phyloP scores from a whole-genome alignment of 768 basidiomycete genomes.

The Mycena vitilis region DNA sequence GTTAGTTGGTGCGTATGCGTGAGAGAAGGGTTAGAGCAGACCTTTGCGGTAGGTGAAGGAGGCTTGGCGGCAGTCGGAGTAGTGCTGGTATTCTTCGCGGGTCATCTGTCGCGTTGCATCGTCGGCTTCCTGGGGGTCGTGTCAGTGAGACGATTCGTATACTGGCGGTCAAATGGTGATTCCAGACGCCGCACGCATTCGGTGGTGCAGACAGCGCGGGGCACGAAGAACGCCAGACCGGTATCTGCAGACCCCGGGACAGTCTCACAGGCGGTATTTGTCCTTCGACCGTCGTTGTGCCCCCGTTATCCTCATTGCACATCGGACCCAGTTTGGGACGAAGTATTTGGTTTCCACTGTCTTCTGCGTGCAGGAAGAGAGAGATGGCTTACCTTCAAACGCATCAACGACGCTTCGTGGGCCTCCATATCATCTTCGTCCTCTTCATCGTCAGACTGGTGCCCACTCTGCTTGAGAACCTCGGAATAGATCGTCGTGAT shows the following conservation, averaged over 20 bases:
- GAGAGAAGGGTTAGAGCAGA: conserved; percentile 28
- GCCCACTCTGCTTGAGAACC: conserved; percentile 77
- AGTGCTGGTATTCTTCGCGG: conserved; percentile 95
- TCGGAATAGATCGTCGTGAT: conserved; percentile 92
- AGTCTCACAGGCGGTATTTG: too few species aligned
- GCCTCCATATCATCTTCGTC: conserved; percentile 97
- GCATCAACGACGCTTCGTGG: conserved; percentile 91
- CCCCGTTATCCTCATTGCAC: too few species aligned
- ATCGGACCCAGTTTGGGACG: too few species aligned
- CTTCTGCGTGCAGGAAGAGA: too few species aligned
- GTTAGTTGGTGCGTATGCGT: not conserved
- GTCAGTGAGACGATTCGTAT: not conserved
- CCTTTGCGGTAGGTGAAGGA: conserved; percentile 98
- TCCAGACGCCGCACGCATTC: too few species aligned
- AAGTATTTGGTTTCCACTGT: too few species aligned
- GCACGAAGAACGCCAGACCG: too few species aligned
- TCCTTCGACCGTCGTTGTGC: too few species aligned
- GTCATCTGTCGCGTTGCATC: conserved; percentile 97
- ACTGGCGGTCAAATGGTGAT: too few species aligned
- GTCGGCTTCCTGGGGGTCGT: conserved; percentile 80
- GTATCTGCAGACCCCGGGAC: too few species aligned
- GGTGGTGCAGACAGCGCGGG: too few species aligned
- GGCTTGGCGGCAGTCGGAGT: conserved; percentile 96
- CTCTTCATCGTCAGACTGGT: conserved; percentile 93
- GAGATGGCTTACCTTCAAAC: conserved; percentile 83